Evolutionary conservation across 805 yeast species (phyloP), one percentile per base, ranked within the genome.

Genomic region (Hanseniaspora lindneri): DNA sequence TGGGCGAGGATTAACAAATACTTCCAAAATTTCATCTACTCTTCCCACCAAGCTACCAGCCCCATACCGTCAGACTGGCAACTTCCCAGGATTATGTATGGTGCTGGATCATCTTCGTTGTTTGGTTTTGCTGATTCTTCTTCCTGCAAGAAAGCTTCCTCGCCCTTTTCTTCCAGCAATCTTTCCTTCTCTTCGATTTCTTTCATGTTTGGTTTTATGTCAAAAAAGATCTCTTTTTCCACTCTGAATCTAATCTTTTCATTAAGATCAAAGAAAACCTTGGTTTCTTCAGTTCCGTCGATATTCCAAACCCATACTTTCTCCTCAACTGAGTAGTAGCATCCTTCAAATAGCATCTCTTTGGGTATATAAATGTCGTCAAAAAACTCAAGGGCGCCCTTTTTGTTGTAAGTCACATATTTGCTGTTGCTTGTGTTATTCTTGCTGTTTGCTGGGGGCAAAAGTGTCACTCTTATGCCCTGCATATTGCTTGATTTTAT

Each of bases 51-150:
- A 49, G 88, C 76, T 35, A 85, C 79, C 56, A 94, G 77, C 4
- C 98, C 98, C 94, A 87, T 85, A 39, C 98, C 98, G 58, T 87
- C 96, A 3, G 86, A 78, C 62, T 87, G 96, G 62, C 96, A 87
- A 54, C 95, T 83, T 16, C 89, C 97, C 25, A 84, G 64, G 24
- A 89, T 66, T 9, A 86, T 84, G 66, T 86, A 88, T 14, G 96
- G 86, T 10, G 96, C 92, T 48, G 72, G 72, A 52, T 70, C 74
- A 29, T 59, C 63, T 1, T 58, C 60, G 11, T 58, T 60, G 19
- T 53, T 55, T 17, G 56, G 54, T 4, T 28, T 36, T 11, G 29
- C 21, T 21, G 62, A 59, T 1, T 57, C 60, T 13, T 58, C 61
- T 24, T 54, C 56, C 19, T 55, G 55, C 5, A 27, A 14, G 14